A percentile compares a stretch with the other conserved stretches of the same genome.
These are phyloP conservation scores for Mortierella hygrophila DNA, from an alignment of 192 early-diverging fungal species.

Conservation along the genomic window DNA sequence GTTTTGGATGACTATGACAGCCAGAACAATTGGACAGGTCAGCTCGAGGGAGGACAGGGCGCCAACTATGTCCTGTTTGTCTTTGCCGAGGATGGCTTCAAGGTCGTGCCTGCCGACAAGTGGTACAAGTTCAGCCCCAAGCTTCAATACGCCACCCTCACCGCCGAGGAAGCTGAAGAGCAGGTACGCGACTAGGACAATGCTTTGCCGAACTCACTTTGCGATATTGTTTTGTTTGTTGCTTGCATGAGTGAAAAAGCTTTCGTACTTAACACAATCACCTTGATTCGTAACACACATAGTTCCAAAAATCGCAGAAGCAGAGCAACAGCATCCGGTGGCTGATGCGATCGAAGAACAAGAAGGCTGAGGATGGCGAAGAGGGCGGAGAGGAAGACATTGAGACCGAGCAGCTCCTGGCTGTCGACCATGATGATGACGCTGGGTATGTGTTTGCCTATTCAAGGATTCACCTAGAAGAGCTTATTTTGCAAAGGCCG, in stretches of 20 bases:
- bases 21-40: slow-evolving; percentile 74
- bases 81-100: slow-evolving; percentile 80
- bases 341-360: slow-evolving; percentile 62
- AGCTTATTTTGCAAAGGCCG: not conserved
- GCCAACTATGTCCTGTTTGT: slow-evolving; percentile 82
- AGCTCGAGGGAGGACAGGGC: slow-evolving; percentile 77
- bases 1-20: slow-evolving; percentile 82
- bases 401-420: slow-evolving; percentile 52
- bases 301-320: slow-evolving; percentile 61
- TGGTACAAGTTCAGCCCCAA: slow-evolving; percentile 86
- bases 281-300: not conserved
- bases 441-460: slow-evolving; percentile 23
- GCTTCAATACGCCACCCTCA: slow-evolving; percentile 72
- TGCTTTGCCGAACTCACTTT: not conserved
- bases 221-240: slow-evolving; percentile 21
- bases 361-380: slow-evolving; percentile 58
- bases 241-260: not conserved
- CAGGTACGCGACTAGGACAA: slow-evolving; percentile 59
- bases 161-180: slow-evolving; percentile 84
- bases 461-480: not conserved
- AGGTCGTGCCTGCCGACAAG: slow-evolving; percentile 77
- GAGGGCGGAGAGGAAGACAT: slow-evolving; percentile 57
- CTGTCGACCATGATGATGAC: slow-evolving; percentile 67
- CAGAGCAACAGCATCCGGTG: slow-evolving; percentile 64
- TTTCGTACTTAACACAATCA: not conserved